Base-by-base conservation (phyloP, 495 filamentous ascomycete species). In the Clavariopsis aquatica region DNA sequence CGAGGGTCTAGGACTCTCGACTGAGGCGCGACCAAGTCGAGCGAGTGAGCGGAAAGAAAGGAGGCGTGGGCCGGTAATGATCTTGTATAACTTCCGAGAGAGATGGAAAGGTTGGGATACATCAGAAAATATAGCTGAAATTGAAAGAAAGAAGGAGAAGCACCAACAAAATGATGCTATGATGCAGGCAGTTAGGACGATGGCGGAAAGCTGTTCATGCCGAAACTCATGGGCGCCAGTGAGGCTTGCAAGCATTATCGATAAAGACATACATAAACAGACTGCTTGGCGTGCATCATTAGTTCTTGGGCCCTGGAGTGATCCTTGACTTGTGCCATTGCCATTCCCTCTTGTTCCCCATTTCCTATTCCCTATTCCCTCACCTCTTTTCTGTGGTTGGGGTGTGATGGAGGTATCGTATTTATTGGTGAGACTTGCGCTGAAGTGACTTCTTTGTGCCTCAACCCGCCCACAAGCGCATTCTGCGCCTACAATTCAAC, bases 41-140 rank as follows among this genome's bases (percentile, higher is more conserved):
- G n/a, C n/a, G n/a, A n/a, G n/a, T n/a, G 47, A 24, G 47, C 47
- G 20, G 5, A 49, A 58, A 49, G 8, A 29, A 57, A 57, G 53
- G 53, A 45, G 53, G 27, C 19, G 19, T 57, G 17, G 24, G 6
- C n/a, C 47, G 4, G 19, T 19, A 15, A 43, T 43, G 15, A 43
- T 17, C 38, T 9, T 7, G 38, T 17, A 15, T 2, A 43, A 17
- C 12, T 43, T 43, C 13, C n/a, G 47, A 28, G 47, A 51, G 47
- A 13, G 47, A 17, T 24, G 47, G 47, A n/a, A 4, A 24, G 47
- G 47, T 51, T 17, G 19, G 4, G 22, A n/a, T 7, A 28, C 47
- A 51, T 22, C 9, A 28, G 6, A 51, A 51, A 51, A 5, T 24
- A 51, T 17, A 12, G 22, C 20, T 17, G n/a, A 23, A 28, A 51